Base-by-base conservation (phyloP, 129 eudicot genomes). In the Calendula officinalis region DNA sequence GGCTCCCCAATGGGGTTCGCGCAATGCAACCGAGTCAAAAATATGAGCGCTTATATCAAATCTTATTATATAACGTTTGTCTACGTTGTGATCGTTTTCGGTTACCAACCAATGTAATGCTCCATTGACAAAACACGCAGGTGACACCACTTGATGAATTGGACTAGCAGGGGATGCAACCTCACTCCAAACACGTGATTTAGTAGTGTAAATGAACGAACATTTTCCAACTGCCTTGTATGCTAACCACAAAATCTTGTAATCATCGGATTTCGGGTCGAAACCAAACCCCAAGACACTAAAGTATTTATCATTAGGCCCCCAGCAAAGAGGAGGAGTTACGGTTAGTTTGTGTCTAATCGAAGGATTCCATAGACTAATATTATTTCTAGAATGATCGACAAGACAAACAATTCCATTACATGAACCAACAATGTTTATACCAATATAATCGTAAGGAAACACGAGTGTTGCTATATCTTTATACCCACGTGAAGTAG, bases 41-140 rank as follows among this genome's bases (percentile, higher is more conserved):
- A 10, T 7, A 54, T 54, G 5, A 32, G 39, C 27, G 40, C 15
- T 54, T 3, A 54, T 8, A 54, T 54, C 60, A 54, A 54, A 54
- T 54, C 14, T 54, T 37, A 54, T 9, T 54, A 54, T 54, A 32
- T 54, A 30, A 54, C 13, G 60, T 22, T n/a, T 27, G 60, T 54
- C 15, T 22, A 54, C n/a, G n/a, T n/a, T n/a, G n/a, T n/a, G n/a
- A n/a, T n/a, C n/a, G n/a, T n/a, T 14, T 5, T 5, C 12, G 12
- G n/a, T 12, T 57, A 56, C 45, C 43, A 56, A 36, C 45, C 62
- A 56, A 56, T 35, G 17, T 43, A 56, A 56, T 35, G 62, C 7
- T 56, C 62, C 45, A 35, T 56, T 56, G 17, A 59, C 7, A 59
- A 3, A 38, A 38, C 48, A 59, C 45, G 13, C 35, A 39, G 5